These are phyloP conservation scores for Dictyostelium intermedium DNA, from an alignment of 78 protist genomes.

Conservation along the genomic window DNA sequence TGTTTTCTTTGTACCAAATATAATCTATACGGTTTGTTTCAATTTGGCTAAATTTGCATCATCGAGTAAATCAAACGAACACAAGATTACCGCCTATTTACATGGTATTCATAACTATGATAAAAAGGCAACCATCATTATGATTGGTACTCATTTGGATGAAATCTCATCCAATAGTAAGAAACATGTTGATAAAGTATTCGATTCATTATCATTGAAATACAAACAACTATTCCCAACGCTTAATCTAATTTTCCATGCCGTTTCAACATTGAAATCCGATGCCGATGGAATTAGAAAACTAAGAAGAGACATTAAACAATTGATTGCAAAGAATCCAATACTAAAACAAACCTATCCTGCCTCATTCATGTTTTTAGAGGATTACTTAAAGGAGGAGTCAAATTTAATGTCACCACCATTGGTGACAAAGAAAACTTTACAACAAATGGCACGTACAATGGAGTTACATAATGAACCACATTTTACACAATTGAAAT, in stretches of 20 bases:
- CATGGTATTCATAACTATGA: slow-evolving; percentile 17
- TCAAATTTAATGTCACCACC: slow-evolving; percentile 66
- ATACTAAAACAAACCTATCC: slow-evolving; percentile 61
- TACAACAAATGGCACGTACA: slow-evolving; percentile 53
- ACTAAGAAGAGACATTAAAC: slow-evolving; percentile 36
- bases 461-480: slow-evolving; percentile 73
- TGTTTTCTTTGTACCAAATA: slow-evolving; percentile 56
- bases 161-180: not conserved
- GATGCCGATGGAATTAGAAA: slow-evolving; percentile 57
- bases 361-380: slow-evolving; percentile 49
- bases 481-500: slow-evolving; percentile 67
- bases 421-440: slow-evolving; percentile 17
- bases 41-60: not conserved
- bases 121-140: slow-evolving; percentile 8
- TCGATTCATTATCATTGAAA: not conserved
- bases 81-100: slow-evolving; percentile 7
- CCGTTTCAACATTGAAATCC: not conserved
- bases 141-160: slow-evolving; percentile 66
- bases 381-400: slow-evolving; percentile 61
- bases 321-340: slow-evolving; percentile 37
- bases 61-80: not conserved
- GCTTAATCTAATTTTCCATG: not conserved
- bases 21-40: slow-evolving; percentile 27
- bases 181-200: slow-evolving; percentile 12
- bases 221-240: slow-evolving; percentile 12